These are phyloP conservation scores for Xylaria bambusicola DNA, from an alignment of 495 filamentous ascomycete genomes.

Conservation along the genomic window DNA sequence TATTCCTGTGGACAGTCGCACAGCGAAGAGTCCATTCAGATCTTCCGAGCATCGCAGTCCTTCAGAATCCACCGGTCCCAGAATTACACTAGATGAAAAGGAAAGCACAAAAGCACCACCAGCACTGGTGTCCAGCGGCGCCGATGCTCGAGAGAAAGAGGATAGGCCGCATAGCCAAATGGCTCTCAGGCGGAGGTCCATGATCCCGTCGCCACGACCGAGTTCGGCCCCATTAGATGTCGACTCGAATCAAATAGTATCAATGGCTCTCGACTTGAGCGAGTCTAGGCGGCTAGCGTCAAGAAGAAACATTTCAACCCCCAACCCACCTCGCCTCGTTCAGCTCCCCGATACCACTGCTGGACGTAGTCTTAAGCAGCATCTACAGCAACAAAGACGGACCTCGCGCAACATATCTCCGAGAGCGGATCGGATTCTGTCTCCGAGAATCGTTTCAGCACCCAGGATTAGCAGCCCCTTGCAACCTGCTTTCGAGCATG, in stretches of 20 bases:
- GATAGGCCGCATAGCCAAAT: conserved; percentile 26
- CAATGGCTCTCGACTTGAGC: conserved; percentile 84
- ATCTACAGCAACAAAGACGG: conserved; percentile 65
- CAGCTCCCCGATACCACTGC: conserved; percentile 41
- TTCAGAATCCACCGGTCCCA: neutral
- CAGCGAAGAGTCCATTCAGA: conserved; percentile 23
- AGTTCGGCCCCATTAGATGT: conserved; percentile 52
- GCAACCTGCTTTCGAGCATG: conserved; percentile 46
- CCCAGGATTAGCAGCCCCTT: conserved; percentile 44
- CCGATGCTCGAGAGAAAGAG: conserved; percentile 13
- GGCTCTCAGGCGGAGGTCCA: conserved; percentile 19
- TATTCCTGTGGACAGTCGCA: conserved; percentile 32
- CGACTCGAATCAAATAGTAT: conserved; percentile 85
- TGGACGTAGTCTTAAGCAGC: conserved; percentile 62
- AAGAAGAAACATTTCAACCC: conserved; percentile 53
- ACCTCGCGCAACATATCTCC: conserved; percentile 61
- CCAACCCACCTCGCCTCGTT: conserved; percentile 49
- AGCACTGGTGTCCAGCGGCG: neutral
- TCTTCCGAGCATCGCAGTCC: conserved; percentile 9
- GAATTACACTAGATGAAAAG: neutral
- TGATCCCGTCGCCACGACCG: conserved; percentile 27
- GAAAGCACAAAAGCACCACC: neutral
- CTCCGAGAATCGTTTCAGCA: conserved; percentile 35
- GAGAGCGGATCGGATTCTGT: conserved; percentile 43
- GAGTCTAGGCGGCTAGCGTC: conserved; percentile 72